Conservation (phyloP, 768 basidiomycete genomes). For the Leccinum truebloodii region DNA sequence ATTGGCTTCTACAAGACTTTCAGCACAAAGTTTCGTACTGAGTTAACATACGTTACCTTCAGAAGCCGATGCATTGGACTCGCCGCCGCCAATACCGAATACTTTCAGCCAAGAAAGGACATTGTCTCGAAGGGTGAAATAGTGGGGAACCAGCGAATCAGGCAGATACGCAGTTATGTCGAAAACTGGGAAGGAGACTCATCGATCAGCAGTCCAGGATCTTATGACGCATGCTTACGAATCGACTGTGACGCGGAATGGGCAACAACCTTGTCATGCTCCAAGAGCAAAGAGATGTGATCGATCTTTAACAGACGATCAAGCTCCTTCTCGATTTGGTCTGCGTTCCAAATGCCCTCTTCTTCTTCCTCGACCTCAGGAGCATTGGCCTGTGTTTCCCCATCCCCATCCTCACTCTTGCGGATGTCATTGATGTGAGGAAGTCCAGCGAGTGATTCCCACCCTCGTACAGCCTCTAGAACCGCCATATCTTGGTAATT, state of each 20-base stretch:
- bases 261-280: conserved; percentile 70
- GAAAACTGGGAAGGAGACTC: conserved; percentile 56
- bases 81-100: conserved; percentile 56
- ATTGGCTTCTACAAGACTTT: conserved; percentile 46
- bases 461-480: conserved; percentile 92
- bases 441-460: conserved; percentile 72
- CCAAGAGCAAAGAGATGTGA: conserved; percentile 71
- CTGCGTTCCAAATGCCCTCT: conserved; percentile 61
- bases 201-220: conserved; percentile 1
- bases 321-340: conserved; percentile 58
- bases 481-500: conserved; percentile 99
- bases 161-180: conserved; percentile 83
- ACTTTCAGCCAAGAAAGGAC: conserved; percentile 62
- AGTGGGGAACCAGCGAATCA: conserved; percentile 72
- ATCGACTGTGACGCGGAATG: conserved; percentile 48
- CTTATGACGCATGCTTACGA: conserved; percentile 46
- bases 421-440: conserved; percentile 72
- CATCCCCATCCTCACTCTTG: conserved; percentile 44
- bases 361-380: conserved; percentile 41
- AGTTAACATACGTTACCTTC: conserved; percentile 35
- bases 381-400: conserved; percentile 28
- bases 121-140: conserved; percentile 62
- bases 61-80: conserved; percentile 35
- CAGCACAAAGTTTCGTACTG: background rate
- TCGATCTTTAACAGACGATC: conserved; percentile 62